A percentile compares a stretch with the other conserved stretches of the same genome.
phyloP scores from a whole-genome alignment of 164 flowering plant species.

The Sedum album region DNA sequence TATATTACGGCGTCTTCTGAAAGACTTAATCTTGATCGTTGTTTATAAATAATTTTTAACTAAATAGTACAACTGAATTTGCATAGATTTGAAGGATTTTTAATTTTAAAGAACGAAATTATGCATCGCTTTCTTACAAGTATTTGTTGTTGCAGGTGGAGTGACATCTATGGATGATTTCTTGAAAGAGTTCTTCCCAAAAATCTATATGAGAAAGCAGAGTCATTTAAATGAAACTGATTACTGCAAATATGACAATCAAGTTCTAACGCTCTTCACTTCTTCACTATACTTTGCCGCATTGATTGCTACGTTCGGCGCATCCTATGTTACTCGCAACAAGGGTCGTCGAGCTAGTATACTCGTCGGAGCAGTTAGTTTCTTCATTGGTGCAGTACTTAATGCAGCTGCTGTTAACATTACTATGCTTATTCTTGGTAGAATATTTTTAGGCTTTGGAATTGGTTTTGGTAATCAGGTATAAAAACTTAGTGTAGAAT shows the following conservation, averaged over 20 bases:
- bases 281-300: constrained; percentile 91
- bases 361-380: constrained; percentile 61
- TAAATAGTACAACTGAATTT: too few species aligned
- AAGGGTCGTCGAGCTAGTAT: constrained; percentile 73
- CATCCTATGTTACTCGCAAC: constrained; percentile 60
- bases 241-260: constrained; percentile 88
- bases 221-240: constrained; percentile 61
- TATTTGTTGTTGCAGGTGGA: constrained; percentile 52
- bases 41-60: too few species aligned
- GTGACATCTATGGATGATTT: constrained; percentile 99
- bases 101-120: too few species aligned
- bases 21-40: too few species aligned
- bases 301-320: constrained; percentile 69
- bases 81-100: too few species aligned
- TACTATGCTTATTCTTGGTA: constrained; percentile 66
- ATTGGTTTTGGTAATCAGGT: constrained; percentile 93
- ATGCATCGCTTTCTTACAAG: neutral
- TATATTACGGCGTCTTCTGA: too few species aligned
- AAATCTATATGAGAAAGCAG: constrained; percentile 63
- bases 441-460: constrained; percentile 72
- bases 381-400: constrained; percentile 60
- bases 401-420: constrained; percentile 66
- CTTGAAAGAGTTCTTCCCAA: constrained; percentile 67
- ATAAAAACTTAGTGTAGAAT: neutral
- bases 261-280: constrained; percentile 77